Evolutionary conservation across 1,284 basidiomycete species (phyloP).

Genomic region (Tilletia setariae): DNA sequence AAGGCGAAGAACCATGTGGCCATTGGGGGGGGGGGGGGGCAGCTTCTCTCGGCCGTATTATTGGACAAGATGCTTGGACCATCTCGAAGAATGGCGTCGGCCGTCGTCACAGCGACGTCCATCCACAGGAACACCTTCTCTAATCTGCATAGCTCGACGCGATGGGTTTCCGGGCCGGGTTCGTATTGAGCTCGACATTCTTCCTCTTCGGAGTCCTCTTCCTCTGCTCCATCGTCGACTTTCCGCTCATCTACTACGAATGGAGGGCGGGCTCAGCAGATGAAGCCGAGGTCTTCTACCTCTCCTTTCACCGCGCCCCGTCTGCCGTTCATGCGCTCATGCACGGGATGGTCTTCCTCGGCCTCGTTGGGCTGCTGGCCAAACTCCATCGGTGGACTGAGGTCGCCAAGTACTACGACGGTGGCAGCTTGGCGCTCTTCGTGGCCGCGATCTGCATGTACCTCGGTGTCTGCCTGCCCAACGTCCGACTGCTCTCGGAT

Average conservation of each 20-base stretch:
- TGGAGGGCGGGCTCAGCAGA: constrained; percentile 21
- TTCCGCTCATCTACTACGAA: constrained; percentile 46
- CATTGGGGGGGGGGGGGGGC: too few relatives aligned
- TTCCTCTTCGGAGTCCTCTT: constrained; percentile 40
- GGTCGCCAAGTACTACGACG: constrained; percentile 52
- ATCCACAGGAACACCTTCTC: too few relatives aligned
- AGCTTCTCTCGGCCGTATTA: too few relatives aligned
- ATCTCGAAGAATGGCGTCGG: too few relatives aligned
- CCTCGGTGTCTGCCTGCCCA: constrained; percentile 42
- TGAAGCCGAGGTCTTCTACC: constrained; percentile 47
- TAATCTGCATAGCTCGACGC: too few relatives aligned
- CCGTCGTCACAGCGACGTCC: too few relatives aligned
- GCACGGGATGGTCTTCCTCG: constrained; percentile 49
- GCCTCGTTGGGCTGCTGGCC: constrained; percentile 44
- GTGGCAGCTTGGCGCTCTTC: constrained; percentile 42
- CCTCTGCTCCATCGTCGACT: constrained; percentile 47
- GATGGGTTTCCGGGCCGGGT: constrained; percentile 53
- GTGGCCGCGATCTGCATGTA: constrained; percentile 51
- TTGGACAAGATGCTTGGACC: too few relatives aligned
- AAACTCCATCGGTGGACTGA: constrained; percentile 53
- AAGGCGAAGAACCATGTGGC: too few relatives aligned
- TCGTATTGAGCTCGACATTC: constrained; percentile 6
- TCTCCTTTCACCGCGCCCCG: constrained; percentile 42
- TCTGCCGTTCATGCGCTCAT: constrained; percentile 42
- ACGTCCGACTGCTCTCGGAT: constrained; percentile 42